Conservation (phyloP, 768 basidiomycete genomes). For the Zangia roseola region DNA sequence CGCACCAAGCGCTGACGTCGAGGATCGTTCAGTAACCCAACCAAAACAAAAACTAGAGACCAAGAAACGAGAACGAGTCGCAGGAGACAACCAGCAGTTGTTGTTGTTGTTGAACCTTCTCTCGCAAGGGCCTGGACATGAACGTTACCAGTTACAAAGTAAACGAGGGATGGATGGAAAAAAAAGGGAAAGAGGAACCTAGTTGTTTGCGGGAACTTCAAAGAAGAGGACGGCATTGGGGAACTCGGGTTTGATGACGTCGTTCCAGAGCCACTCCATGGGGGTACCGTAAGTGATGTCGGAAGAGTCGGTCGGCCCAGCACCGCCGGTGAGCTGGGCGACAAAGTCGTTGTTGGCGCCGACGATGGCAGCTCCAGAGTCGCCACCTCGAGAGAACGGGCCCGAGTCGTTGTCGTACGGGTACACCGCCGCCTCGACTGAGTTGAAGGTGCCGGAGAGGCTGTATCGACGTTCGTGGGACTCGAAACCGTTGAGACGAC, state of each 20-base stretch:
- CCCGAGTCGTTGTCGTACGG: slow-evolving; percentile 14
- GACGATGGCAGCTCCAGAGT: slow-evolving; percentile 25
- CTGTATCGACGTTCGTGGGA: slow-evolving; percentile 9
- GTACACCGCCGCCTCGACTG: slow-evolving; percentile 1
- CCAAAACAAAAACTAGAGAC: too few species aligned
- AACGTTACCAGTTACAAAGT: too few species aligned
- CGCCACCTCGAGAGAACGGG: slow-evolving; percentile 18
- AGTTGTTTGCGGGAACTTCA: too few species aligned
- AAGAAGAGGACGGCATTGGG: not conserved
- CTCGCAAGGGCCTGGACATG: too few species aligned
- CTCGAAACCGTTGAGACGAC: slow-evolving; percentile 8
- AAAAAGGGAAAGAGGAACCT: too few species aligned
- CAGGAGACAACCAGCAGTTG: too few species aligned
- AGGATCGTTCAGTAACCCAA: too few species aligned
- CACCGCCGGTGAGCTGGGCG: slow-evolving; percentile 33
- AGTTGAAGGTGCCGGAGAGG: not conserved
- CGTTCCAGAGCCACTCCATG: slow-evolving; percentile 28
- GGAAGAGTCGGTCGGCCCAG: slow-evolving; percentile 22
- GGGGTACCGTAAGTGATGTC: slow-evolving; percentile 35
- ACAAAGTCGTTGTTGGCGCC: slow-evolving; percentile 20
- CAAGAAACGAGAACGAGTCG: too few species aligned
- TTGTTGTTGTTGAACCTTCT: too few species aligned
- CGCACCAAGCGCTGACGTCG: too few species aligned
- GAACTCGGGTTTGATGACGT: slow-evolving; percentile 27
- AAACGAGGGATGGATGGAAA: too few species aligned